Conservation (phyloP, 148 eudicot genomes). For the Silene uniflora region DNA sequence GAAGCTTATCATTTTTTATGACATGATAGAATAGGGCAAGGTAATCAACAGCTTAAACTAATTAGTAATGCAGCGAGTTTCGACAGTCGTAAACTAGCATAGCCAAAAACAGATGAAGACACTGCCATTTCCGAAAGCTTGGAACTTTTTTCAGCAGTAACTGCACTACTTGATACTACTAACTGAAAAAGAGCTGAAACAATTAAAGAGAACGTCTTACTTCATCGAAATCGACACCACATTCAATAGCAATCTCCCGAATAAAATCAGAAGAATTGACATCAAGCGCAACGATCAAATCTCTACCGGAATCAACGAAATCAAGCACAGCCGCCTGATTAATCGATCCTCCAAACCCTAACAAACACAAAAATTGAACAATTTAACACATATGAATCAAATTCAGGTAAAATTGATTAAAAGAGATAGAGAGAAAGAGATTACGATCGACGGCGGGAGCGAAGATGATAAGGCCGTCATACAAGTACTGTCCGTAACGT, state of each 20-base stretch:
- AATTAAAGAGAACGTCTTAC: conserved; percentile 22
- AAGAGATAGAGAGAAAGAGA: neutral
- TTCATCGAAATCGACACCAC: conserved; percentile 79
- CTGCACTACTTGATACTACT: neutral
- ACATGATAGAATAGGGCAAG: neutral
- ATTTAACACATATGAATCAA: conserved; percentile 3
- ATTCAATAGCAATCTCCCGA: conserved; percentile 63
- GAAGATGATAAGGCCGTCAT: conserved; percentile 52
- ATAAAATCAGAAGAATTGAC: conserved; percentile 62
- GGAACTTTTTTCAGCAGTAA: neutral
- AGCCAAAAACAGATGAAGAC: neutral
- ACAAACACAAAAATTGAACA: neutral
- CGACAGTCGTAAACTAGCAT: neutral
- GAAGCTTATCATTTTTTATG: too few species aligned
- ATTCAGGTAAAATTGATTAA: neutral
- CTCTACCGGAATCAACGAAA: conserved; percentile 71
- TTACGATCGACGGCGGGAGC: conserved; percentile 45
- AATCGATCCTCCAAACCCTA: conserved; percentile 54
- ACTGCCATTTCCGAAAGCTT: neutral
- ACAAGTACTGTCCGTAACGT: conserved; percentile 48
- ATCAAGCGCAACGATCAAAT: conserved; percentile 67
- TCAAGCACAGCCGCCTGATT: conserved; percentile 55
- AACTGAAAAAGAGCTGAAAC: neutral
- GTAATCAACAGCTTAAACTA: neutral
- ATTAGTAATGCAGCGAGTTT: neutral